Percentiles rank a stretch among this genome's conserved stretches.
Evolutionary conservation across 2,329 filamentous ascomycete species (phyloP).

Genomic region (Truncatella angustata): DNA sequence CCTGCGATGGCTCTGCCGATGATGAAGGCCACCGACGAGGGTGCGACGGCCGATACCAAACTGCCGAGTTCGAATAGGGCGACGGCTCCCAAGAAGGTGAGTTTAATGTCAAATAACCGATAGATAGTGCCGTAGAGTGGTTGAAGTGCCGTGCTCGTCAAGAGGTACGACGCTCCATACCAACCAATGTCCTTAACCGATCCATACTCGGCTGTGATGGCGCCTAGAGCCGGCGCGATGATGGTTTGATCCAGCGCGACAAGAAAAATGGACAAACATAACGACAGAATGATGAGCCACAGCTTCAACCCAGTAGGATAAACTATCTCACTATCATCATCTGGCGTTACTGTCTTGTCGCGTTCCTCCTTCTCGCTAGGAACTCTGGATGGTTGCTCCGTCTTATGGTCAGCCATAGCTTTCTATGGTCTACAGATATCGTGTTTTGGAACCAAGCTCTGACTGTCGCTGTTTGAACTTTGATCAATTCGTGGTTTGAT

Average conservation of each 20-base stretch:
- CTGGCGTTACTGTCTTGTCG: not conserved
- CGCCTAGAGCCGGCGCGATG: slow-evolving; percentile 35
- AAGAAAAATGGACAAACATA: slow-evolving; percentile 22
- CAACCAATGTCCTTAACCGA: slow-evolving; percentile 42
- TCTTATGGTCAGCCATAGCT: no score
- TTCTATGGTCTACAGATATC: no score
- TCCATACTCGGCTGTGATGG: slow-evolving; percentile 33
- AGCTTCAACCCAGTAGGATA: slow-evolving; percentile 2
- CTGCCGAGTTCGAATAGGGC: slow-evolving; percentile 27
- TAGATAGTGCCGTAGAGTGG: slow-evolving; percentile 32
- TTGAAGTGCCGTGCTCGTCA: slow-evolving; percentile 32
- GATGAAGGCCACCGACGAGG: slow-evolving; percentile 25
- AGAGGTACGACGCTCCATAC: slow-evolving; percentile 40
- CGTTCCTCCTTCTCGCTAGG: not conserved
- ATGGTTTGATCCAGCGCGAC: slow-evolving; percentile 33
- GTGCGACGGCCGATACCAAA: slow-evolving; percentile 17
- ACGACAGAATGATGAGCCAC: slow-evolving; percentile 18
- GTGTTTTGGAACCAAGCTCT: no score
- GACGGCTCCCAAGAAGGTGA: slow-evolving; percentile 30
- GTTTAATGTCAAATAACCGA: slow-evolving; percentile 33
- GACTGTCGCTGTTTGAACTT: no score
- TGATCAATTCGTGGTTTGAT: no score
- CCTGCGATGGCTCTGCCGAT: slow-evolving; percentile 27
- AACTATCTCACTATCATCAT: not conserved
- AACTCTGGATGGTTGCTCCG: not conserved